These are phyloP conservation scores for Chenopodium quinoa DNA, from an alignment of 148 eudicot species.

Conservation along the genomic window DNA sequence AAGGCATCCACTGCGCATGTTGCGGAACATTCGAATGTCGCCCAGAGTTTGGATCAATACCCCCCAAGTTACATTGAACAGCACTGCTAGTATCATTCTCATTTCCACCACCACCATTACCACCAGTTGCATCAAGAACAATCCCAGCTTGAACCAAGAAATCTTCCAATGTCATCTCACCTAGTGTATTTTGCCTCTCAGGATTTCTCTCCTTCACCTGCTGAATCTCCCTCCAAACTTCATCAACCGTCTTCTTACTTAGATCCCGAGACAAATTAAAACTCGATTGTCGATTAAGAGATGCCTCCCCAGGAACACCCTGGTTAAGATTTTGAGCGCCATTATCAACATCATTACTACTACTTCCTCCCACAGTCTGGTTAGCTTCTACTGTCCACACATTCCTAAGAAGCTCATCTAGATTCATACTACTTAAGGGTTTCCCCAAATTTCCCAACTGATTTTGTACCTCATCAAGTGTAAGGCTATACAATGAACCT, in stretches of 20 bases:
- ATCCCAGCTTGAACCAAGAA: slow-evolving; percentile 90
- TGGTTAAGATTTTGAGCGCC: slow-evolving; percentile 34
- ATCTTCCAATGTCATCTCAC: slow-evolving; percentile 94
- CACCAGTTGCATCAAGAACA: slow-evolving; percentile 45
- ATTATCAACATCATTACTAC: slow-evolving; percentile 27
- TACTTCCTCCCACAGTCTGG: slow-evolving; percentile 30
- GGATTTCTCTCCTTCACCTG: slow-evolving; percentile 45
- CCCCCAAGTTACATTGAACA: slow-evolving; percentile 29
- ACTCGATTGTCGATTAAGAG: slow-evolving; percentile 51
- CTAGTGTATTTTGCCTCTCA: slow-evolving; percentile 60
- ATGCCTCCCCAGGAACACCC: slow-evolving; percentile 24
- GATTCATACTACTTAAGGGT: slow-evolving; percentile 88
- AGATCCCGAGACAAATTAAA: slow-evolving; percentile 54
- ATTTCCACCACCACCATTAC: background rate
- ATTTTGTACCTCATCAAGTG: slow-evolving; percentile 85
- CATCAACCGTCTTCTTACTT: slow-evolving; percentile 86
- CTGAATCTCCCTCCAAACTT: slow-evolving; percentile 87
- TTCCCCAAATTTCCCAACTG: slow-evolving; percentile 96
- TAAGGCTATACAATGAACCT: slow-evolving; percentile 81
- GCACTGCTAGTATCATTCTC: slow-evolving; percentile 26
- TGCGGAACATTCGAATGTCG: slow-evolving; percentile 35
- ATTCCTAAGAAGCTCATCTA: slow-evolving; percentile 83
- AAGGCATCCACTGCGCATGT: slow-evolving; percentile 57
- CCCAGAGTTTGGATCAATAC: slow-evolving; percentile 31
- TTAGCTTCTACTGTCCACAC: slow-evolving; percentile 68